Percentiles rank a stretch among this genome's conserved stretches.
Conservation (phyloP, 768 basidiomycete species). For the Rickenella mellea region DNA sequence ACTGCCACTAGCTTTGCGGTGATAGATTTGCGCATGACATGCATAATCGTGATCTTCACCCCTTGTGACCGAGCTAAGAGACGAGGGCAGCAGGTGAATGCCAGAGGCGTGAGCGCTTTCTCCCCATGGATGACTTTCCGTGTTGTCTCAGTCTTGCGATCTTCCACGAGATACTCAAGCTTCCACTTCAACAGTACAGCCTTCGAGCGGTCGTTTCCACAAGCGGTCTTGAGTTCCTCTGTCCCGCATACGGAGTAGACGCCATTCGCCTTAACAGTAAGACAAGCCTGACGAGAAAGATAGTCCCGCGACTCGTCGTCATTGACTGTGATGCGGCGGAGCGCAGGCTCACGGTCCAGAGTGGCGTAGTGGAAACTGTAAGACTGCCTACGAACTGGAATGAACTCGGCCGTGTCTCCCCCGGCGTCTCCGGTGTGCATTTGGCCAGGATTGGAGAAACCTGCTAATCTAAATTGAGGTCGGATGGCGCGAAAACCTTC, state of each 20-base stretch:
- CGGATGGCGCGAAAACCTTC: conserved; percentile 66
- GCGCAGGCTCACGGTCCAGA: conserved; percentile 56
- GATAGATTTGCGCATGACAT: conserved; percentile 63
- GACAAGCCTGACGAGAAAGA: conserved; percentile 63
- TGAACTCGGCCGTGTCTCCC: conserved; percentile 51
- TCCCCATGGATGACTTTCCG: conserved; percentile 49
- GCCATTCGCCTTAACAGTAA: conserved; percentile 60
- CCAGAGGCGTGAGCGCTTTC: conserved; percentile 61
- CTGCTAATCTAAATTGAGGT: conserved; percentile 50
- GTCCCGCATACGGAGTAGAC: conserved; percentile 66
- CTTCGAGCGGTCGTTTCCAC: background rate
- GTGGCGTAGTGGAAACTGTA: conserved; percentile 68
- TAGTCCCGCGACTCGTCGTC: conserved; percentile 65
- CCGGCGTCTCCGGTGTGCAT: conserved; percentile 15
- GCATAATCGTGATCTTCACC: conserved; percentile 57
- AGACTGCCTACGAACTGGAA: conserved; percentile 44
- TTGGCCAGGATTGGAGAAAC: conserved; percentile 27
- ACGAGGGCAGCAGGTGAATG: conserved; percentile 66
- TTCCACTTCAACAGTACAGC: conserved; percentile 52
- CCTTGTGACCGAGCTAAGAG: conserved; percentile 55
- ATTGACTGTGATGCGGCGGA: conserved; percentile 59
- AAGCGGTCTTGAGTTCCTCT: conserved; percentile 30
- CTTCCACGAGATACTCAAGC: conserved; percentile 70
- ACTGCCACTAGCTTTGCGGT: conserved; percentile 56
- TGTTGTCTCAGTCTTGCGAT: conserved; percentile 36